Percentiles rank a stretch among this genome's conserved stretches.
These are phyloP conservation scores for Phialophora verrucosa DNA, from an alignment of 2,329 filamentous ascomycete species.

Conservation along the genomic window DNA sequence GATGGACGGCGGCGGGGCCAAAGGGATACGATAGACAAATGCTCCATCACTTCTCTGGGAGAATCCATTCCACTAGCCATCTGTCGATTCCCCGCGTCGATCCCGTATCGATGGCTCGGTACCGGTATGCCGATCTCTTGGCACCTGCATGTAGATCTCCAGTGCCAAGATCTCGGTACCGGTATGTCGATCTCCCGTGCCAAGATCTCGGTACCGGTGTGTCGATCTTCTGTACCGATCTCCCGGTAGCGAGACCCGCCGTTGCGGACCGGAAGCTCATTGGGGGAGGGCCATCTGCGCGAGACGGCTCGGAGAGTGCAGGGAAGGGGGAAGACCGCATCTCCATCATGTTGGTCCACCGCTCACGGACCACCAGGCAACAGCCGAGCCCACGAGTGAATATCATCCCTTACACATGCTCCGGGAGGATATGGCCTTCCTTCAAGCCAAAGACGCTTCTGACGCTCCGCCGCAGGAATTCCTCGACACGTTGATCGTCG, in stretches of 20 bases:
- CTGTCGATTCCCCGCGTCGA: too few species aligned
- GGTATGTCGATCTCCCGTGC: too few species aligned
- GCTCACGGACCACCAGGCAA: conserved; percentile 20
- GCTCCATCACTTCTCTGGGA: conserved; percentile 21
- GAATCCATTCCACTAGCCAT: conserved; percentile 24
- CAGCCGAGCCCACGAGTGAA: conserved; percentile 19
- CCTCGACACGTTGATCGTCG: conserved; percentile 16
- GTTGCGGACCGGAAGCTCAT: too few species aligned
- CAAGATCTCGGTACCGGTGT: too few species aligned
- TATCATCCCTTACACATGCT: conserved; percentile 19
- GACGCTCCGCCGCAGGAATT: conserved; percentile 15
- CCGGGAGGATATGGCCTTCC: conserved; percentile 18
- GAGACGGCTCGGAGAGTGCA: conserved; percentile 15
- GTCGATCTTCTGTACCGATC: too few species aligned
- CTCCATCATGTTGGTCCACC: conserved; percentile 23
- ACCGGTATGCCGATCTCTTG: too few species aligned
- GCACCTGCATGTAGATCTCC: too few species aligned
- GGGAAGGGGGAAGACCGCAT: conserved; percentile 17
- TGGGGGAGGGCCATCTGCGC: too few species aligned
- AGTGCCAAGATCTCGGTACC: too few species aligned
- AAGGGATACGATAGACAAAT: conserved; percentile 22
- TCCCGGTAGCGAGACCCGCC: too few species aligned
- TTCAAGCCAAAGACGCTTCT: conserved; percentile 22
- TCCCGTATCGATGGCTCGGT: too few species aligned
- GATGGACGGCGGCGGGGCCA: conserved; percentile 17